Evolutionary conservation across 495 filamentous ascomycete species (phyloP).

Genomic region (Lepraria neglecta): DNA sequence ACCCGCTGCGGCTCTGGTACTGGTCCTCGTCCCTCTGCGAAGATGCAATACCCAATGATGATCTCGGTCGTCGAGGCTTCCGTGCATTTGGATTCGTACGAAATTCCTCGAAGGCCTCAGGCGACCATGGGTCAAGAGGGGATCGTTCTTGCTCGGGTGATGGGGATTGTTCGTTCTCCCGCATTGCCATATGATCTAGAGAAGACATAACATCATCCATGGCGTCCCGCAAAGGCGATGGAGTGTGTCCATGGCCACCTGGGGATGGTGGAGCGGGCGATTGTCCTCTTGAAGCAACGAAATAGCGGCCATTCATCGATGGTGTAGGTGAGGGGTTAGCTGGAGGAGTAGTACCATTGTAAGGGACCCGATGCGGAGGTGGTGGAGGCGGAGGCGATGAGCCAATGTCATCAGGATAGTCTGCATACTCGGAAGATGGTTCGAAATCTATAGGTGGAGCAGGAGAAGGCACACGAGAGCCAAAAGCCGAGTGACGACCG

Average conservation of each 20-base stretch:
- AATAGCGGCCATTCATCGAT: conserved; percentile 47
- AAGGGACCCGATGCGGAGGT: conserved; percentile 32
- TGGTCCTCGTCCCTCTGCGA: conserved; percentile 16
- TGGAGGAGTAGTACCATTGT: conserved; percentile 29
- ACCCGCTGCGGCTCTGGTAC: conserved; percentile 12
- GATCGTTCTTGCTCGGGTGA: conserved; percentile 41
- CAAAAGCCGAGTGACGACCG: conserved; percentile 10
- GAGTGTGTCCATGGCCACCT: conserved; percentile 62
- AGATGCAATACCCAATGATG: conserved; percentile 58
- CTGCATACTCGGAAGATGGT: conserved; percentile 33
- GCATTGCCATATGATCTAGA: conserved; percentile 76
- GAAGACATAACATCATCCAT: conserved; percentile 99
- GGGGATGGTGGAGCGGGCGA: conserved; percentile 62
- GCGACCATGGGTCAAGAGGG: conserved; percentile 78
- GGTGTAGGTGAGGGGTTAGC: conserved; percentile 37
- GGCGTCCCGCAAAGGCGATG: conserved; percentile 82
- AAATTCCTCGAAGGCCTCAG: conserved; percentile 72
- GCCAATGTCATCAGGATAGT: conserved; percentile 32
- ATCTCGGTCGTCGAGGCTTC: conserved; percentile 51
- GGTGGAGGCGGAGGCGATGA: conserved; percentile 37
- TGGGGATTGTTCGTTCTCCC: conserved; percentile 44
- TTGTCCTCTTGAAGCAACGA: conserved; percentile 46
- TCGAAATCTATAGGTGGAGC: conserved; percentile 30
- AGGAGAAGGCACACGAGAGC: conserved; percentile 31
- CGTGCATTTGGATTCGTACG: conserved; percentile 34